These are phyloP conservation scores for Globisporangium camurandrum DNA, from an alignment of 352 stramenopile species.

Conservation along the genomic window DNA sequence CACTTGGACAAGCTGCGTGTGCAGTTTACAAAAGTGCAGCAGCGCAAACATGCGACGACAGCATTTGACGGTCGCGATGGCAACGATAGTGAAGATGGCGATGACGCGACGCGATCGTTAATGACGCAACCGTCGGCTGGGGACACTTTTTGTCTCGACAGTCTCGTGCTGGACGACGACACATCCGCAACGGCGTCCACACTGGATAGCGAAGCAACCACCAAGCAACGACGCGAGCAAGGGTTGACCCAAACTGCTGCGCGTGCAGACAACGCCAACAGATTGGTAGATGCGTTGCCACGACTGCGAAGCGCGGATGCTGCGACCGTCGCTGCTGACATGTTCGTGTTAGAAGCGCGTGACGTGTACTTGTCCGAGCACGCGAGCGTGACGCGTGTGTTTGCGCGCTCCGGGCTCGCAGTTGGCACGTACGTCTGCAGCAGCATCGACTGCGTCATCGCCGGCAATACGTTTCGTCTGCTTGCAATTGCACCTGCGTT, in stretches of 20 bases:
- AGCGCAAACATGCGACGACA: slow-evolving; percentile 1
- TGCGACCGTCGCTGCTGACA: not conserved
- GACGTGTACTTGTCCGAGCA: slow-evolving; percentile 60
- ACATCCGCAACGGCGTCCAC: no score
- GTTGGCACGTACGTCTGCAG: slow-evolving; percentile 47
- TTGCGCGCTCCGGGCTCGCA: slow-evolving; percentile 31
- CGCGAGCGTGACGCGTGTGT: slow-evolving; percentile 39
- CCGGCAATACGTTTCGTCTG: slow-evolving; percentile 43
- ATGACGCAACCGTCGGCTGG: no score
- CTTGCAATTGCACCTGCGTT: slow-evolving; percentile 28
- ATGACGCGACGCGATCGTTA: no score
- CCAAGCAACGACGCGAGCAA: no score
- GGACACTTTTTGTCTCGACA: slow-evolving; percentile 12
- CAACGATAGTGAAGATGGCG: no score
- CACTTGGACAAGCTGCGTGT: slow-evolving; percentile 49
- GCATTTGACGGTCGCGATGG: no score
- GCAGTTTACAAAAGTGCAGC: slow-evolving; percentile 18
- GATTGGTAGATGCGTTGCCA: no score
- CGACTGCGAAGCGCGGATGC: no score
- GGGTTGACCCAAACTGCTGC: no score
- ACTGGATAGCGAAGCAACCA: no score
- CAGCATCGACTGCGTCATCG: slow-evolving; percentile 46
- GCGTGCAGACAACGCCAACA: no score
- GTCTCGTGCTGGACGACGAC: slow-evolving; percentile 13
- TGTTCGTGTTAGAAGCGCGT: slow-evolving; percentile 35